Percentiles rank a stretch among this genome's conserved stretches.
Conservation (phyloP, 2,329 filamentous ascomycete species). For the Hymenoscyphus linearis region DNA sequence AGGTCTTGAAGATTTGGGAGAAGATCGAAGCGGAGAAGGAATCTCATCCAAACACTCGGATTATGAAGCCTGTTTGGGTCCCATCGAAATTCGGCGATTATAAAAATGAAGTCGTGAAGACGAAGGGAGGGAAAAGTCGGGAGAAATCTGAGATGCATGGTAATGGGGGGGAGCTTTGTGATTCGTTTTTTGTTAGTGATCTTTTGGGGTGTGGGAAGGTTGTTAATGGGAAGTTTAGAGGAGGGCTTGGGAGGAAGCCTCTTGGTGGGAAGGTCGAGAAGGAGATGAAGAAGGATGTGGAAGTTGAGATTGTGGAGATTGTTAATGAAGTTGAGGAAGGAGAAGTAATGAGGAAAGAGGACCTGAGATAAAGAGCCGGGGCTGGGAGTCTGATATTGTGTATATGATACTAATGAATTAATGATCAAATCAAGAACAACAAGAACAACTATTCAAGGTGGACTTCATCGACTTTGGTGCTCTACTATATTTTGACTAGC, state of each 20-base stretch:
- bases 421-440: neutral
- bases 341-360: neutral
- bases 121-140: neutral
- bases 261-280: neutral
- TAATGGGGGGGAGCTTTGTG: neutral
- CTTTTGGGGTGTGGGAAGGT: constrained; percentile 4
- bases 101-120: neutral
- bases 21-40: neutral
- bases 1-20: no score
- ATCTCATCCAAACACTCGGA: neutral
- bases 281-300: neutral
- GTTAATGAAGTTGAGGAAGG: neutral
- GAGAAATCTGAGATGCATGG: neutral
- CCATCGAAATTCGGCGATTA: neutral
- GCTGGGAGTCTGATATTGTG: no score
- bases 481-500: no score
- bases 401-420: neutral
- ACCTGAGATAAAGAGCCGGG: neutral
- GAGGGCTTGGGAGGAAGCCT: neutral
- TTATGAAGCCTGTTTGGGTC: neutral
- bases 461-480: no score
- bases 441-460: neutral
- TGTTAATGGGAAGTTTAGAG: neutral
- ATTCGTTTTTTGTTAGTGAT: constrained; percentile 6
- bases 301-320: neutral